Evolutionary conservation across 1,284 basidiomycete genomes (phyloP).

Genomic region (Rugosomyces carneus): DNA sequence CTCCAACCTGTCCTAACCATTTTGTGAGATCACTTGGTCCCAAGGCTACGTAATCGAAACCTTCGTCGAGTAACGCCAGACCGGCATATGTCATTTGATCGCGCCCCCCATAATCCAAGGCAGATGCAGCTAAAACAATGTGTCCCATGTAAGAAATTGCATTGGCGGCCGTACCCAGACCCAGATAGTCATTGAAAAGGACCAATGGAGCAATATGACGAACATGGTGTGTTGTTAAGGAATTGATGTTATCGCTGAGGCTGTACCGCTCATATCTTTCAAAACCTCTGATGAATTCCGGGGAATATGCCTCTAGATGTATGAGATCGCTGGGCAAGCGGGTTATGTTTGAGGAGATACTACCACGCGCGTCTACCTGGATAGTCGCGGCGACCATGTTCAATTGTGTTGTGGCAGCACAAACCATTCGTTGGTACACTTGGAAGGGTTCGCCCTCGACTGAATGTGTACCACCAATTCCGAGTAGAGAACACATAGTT

Average conservation of each 20-base stretch:
- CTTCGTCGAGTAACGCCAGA: conserved; percentile 5
- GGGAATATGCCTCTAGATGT: conserved; percentile 11
- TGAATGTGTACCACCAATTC: conserved; percentile 12
- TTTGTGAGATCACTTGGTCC: background rate
- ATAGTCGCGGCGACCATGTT: conserved; percentile 16
- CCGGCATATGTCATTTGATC: background rate
- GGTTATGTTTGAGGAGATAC: conserved; percentile 10
- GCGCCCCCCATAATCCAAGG: too few species aligned
- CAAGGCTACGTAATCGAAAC: conserved; percentile 4
- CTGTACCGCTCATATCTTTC: conserved; percentile 14
- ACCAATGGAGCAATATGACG: background rate
- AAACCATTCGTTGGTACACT: conserved; percentile 13
- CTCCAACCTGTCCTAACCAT: conserved; percentile 12
- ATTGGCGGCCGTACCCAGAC: conserved; percentile 5
- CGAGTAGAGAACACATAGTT: conserved; percentile 10
- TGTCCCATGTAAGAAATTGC: conserved; percentile 1
- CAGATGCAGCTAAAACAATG: background rate
- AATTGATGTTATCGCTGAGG: conserved; percentile 11
- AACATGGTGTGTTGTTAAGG: conserved; percentile 14
- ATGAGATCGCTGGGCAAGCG: conserved; percentile 13
- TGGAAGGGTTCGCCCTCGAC: background rate
- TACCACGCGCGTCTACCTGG: background rate
- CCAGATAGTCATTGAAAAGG: background rate
- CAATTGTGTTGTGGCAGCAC: conserved; percentile 15
- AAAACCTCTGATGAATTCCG: too few species aligned